These are phyloP conservation scores for Neurospora sp. DNA, from an alignment of 495 filamentous ascomycete genomes.

Conservation along the genomic window DNA sequence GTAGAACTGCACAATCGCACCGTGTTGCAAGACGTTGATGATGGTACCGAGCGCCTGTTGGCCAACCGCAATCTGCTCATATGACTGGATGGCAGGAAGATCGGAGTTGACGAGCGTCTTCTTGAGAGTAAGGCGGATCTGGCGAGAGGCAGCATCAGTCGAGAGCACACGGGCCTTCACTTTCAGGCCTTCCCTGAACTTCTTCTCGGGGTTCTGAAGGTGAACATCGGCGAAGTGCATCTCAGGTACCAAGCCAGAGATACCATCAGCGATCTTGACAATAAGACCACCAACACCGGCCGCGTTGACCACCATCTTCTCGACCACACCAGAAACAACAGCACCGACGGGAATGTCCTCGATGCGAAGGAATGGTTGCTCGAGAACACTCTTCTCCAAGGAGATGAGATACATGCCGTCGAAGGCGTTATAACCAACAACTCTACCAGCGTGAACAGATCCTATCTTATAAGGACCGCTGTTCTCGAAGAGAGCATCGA, in stretches of 20 bases:
- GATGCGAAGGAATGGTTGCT: slow-evolving; percentile 78
- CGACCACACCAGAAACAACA: slow-evolving; percentile 71
- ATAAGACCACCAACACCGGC: slow-evolving; percentile 69
- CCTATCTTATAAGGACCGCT: slow-evolving; percentile 67
- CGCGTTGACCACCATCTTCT: slow-evolving; percentile 68
- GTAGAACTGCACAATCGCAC: slow-evolving; percentile 91
- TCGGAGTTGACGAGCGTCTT: slow-evolving; percentile 90
- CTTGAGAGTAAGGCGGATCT: slow-evolving; percentile 82
- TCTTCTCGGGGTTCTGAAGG: slow-evolving; percentile 88
- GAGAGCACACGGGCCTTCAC: slow-evolving; percentile 80
- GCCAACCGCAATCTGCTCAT: slow-evolving; percentile 56
- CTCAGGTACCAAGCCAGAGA: slow-evolving; percentile 76
- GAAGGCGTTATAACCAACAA: slow-evolving; percentile 76
- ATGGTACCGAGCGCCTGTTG: slow-evolving; percentile 75
- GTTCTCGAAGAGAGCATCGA: slow-evolving; percentile 67
- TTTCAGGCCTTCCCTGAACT: slow-evolving; percentile 78
- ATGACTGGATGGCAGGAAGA: slow-evolving; percentile 60
- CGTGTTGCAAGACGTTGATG: slow-evolving; percentile 61
- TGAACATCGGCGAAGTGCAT: slow-evolving; percentile 80
- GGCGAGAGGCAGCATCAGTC: slow-evolving; percentile 61
- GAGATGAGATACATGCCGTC: slow-evolving; percentile 84
- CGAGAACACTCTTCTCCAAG: slow-evolving; percentile 67
- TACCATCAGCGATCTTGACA: slow-evolving; percentile 73
- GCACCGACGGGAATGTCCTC: slow-evolving; percentile 80
- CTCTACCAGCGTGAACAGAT: slow-evolving; percentile 65